phyloP scores from a whole-genome alignment of 2,329 filamentous ascomycete species.

The Hypoxylon sp. region DNA sequence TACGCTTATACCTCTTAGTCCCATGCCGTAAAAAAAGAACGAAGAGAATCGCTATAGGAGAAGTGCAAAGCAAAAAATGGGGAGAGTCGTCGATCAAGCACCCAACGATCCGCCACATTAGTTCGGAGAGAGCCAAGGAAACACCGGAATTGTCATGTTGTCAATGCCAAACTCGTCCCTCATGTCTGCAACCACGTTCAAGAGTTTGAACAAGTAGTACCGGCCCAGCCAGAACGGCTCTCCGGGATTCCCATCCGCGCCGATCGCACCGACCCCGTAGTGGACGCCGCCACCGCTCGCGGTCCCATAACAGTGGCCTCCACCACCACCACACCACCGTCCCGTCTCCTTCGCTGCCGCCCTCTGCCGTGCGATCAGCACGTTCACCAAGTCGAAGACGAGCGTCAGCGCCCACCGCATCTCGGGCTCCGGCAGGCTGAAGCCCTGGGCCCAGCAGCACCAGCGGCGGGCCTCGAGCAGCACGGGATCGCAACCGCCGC shows the following conservation, averaged over 20 bases:
- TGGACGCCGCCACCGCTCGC: too few relatives aligned
- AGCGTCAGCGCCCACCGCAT: conserved; percentile 41
- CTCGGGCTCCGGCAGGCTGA: conserved; percentile 36
- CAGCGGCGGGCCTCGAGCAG: conserved; percentile 33
- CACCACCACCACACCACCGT: neutral
- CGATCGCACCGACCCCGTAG: neutral
- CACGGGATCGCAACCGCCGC: conserved; percentile 12
- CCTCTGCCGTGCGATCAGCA: conserved; percentile 31
- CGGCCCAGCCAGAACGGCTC: conserved; percentile 35
- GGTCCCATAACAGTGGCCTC: neutral
- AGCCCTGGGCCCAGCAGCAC: conserved; percentile 42
- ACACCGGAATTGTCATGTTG: conserved; percentile 28
- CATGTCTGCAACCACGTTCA: conserved; percentile 30
- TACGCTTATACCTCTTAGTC: conserved; percentile 18
- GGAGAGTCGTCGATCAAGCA: neutral
- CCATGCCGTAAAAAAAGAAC: conserved; percentile 7
- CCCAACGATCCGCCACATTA: conserved; percentile 2
- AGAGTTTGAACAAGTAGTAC: conserved; percentile 32
- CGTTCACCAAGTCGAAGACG: conserved; percentile 37
- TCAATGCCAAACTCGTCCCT: conserved; percentile 31
- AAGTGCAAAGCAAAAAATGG: neutral
- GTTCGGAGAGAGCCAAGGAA: conserved; percentile 9
- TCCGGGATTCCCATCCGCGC: neutral
- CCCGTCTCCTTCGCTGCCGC: conserved; percentile 8
- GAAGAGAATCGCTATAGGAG: conserved; percentile 20